Evolutionary conservation across 2,329 filamentous ascomycete genomes (phyloP), one percentile per base, ranked within the genome.

Genomic region (Huntiella omanensis): DNA sequence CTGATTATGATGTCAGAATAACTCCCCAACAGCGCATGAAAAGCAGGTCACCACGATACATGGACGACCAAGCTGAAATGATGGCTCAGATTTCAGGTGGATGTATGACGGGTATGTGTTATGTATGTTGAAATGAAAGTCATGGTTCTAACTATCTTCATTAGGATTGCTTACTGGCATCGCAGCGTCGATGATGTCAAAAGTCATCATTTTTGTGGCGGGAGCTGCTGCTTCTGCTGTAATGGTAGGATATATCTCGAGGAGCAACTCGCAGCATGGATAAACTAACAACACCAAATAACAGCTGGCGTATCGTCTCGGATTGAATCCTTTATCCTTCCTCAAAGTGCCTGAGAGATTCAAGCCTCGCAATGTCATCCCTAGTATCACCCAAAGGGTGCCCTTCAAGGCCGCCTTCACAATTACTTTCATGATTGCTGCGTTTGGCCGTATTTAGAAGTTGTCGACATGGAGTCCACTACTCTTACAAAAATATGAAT

Each of bases 401-500:
- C 73, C 71, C 13, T 80, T 82, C 57, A 80, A 79, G 56, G 57
- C 77, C 16, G 75, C 77, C 3, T 86, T 87, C 58, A 74, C 76
- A n/a, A 56, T 74, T 37, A 80, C 81, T 22, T 86, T 86, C 61
- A 72, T 78, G 19, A 61, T 86, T 55, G 79, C 80, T 43, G 61
- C 62, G 11, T 61, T 64, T 54, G 58, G 60, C 46, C 58, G 55
- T 43, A 68, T 79, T 48, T 75, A 63, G 53, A 34, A 40, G 12
- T 13, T n/a, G 16, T 12, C 12, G 8, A 41, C n/a, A 41, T 28
- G 40, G 8, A n/a, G 32, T 6, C 22, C 32, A 32, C 11, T 13
- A n/a, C 7, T 11, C 13, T 32, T 16, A 36, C 34, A n/a, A 15
- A 36, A 4, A 10, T 36, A 36, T n/a, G 34, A 7, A 33, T 41